Base-by-base conservation (phyloP, 176 grass and related monocot species). In the Hyparrhenia diplandra region DNA sequence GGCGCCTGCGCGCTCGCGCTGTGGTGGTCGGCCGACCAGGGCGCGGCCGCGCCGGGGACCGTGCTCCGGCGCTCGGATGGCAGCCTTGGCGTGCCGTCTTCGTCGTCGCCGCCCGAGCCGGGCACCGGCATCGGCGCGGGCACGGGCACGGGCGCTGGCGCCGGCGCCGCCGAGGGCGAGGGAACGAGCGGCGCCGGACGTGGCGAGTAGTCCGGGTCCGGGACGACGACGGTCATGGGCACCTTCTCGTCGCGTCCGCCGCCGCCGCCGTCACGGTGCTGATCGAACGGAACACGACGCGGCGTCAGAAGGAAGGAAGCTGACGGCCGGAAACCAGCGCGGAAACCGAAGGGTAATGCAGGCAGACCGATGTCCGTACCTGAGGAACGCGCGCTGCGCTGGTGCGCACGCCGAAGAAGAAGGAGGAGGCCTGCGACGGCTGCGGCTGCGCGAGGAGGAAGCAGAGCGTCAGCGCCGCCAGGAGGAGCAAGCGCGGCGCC, bases 221-320 rank as follows among this genome's bases (percentile, higher is more conserved):
- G 78, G 12, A 87, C 78, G 9, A 92, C 57, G 11, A 87, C 84
- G 21, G 60, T 28, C 80, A 79, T 30, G 60, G 90, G 82, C 42
- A 85, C 30, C 82, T 85, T 85, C 87, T 87, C 89, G 21, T 88
- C 92, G 13, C 52, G n/a, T 71, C n/a, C n/a, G n/a, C n/a, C n/a
- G n/a, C 82, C 74, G 74, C 68, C 69, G 74, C 62, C 32, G 14
- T 31, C 34, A 11, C 45, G 49, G n/a, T 84, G 41, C 76, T 86
- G 39, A 35, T 13, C 24, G 2, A n/a, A 23, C 4, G 24, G 1
- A 20, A 18, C 14, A 13, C 58, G 25, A 58, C 51, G 36, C 36
- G 36, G 36, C 7, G 36, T 39, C 1, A 39, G 36, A 39, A 39
- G 7, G 7, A 8, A 47, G 45, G 4, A 5, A 5, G 17, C n/a